phyloP scores from a whole-genome alignment of 129 eudicot species.

The Apium graveolens region DNA sequence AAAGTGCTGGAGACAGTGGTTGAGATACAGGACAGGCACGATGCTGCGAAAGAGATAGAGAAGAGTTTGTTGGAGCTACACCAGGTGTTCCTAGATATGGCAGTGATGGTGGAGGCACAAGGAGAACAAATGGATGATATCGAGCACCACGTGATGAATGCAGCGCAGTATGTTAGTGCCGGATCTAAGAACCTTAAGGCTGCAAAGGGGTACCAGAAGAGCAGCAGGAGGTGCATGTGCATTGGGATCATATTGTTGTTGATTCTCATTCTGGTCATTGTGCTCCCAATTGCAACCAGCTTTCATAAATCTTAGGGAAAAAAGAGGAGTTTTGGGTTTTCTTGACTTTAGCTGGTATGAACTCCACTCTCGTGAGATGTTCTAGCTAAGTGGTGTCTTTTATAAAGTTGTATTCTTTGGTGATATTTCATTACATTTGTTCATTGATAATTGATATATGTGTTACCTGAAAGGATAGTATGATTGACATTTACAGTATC shows the following conservation, averaged over 20 bases:
- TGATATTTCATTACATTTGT: not conserved
- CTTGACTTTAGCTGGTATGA: not conserved
- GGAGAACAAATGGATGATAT: constrained; percentile 96
- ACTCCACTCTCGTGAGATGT: constrained; percentile 7
- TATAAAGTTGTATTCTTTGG: not conserved
- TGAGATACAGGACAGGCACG: constrained; percentile 91
- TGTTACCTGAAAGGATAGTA: not conserved
- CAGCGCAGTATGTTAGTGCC: constrained; percentile 62
- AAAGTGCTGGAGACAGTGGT: constrained; percentile 85
- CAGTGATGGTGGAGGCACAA: constrained; percentile 94
- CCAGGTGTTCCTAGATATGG: constrained; percentile 93
- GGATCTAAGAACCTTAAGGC: constrained; percentile 69
- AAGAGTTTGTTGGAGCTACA: constrained; percentile 81
- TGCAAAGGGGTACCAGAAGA: constrained; percentile 67
- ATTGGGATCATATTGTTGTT: constrained; percentile 62
- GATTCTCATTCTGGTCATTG: constrained; percentile 49
- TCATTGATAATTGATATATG: not conserved
- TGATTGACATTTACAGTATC: too few relatives aligned
- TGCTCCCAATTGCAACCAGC: constrained; percentile 62
- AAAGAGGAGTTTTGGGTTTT: not conserved
- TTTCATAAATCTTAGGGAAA: constrained; percentile 31
- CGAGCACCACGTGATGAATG: constrained; percentile 84
- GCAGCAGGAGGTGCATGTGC: constrained; percentile 73
- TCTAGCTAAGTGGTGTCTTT: not conserved
- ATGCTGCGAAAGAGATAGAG: constrained; percentile 91